Percentiles rank a stretch among this genome's conserved stretches.
These are phyloP conservation scores for Chaetomium fimeti DNA, from an alignment of 495 filamentous ascomycete genomes.

Conservation along the genomic window DNA sequence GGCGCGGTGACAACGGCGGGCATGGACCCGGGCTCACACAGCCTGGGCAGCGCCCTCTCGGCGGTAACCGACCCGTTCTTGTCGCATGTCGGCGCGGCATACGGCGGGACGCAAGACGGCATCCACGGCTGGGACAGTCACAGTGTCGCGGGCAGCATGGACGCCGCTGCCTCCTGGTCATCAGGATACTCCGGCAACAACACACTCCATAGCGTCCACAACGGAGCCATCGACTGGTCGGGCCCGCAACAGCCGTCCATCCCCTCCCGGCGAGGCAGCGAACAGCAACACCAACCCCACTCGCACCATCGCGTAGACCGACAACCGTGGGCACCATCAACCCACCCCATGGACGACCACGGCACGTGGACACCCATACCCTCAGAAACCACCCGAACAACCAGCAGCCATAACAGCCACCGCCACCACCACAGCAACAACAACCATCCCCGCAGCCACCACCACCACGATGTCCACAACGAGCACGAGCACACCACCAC, in stretches of 20 bases:
- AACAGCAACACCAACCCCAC: slow-evolving; percentile 5
- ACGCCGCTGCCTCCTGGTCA: background rate
- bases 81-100: slow-evolving; percentile 13
- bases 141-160: background rate
- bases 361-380: slow-evolving; percentile 19
- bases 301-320: slow-evolving; percentile 1
- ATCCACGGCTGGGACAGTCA: slow-evolving; percentile 6
- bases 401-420: background rate
- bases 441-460: no score
- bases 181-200: background rate
- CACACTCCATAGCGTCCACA: background rate
- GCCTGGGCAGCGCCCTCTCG: slow-evolving; percentile 10
- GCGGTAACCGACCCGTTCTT: slow-evolving; percentile 32
- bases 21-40: background rate
- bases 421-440: background rate
- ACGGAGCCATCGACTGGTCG: background rate
- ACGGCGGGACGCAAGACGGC: slow-evolving; percentile 5
- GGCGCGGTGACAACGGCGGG: slow-evolving; percentile 8
- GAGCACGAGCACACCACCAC: background rate
- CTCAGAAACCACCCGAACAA: slow-evolving; percentile 2
- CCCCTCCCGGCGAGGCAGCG: slow-evolving; percentile 2
- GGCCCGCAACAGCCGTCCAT: background rate
- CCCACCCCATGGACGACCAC: slow-evolving; percentile 5
- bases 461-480: no score
- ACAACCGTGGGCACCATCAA: slow-evolving; percentile 3